Evolutionary conservation across 179 eudicot species (phyloP).

Genomic region (Gypsophila paniculata): DNA sequence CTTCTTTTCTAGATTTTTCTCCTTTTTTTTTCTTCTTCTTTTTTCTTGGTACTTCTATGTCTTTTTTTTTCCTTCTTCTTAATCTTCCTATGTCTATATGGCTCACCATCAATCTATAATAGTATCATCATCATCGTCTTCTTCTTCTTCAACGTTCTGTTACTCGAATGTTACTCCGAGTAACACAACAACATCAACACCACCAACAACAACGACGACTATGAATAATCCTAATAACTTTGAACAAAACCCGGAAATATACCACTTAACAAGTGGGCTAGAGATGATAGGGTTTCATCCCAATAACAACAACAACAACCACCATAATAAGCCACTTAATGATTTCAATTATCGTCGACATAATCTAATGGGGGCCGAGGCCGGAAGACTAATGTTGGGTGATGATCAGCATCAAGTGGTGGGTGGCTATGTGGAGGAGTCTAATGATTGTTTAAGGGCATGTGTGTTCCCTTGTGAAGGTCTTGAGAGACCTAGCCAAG

Average conservation of each 20-base stretch:
- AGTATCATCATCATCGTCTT: conserved; percentile 23
- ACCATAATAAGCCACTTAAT: too few species aligned
- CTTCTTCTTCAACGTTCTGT: conserved; percentile 33
- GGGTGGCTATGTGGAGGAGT: conserved; percentile 33
- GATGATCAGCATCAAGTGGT: conserved; percentile 15
- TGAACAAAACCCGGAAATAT: conserved; percentile 50
- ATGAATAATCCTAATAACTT: conserved; percentile 31
- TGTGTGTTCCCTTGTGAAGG: conserved; percentile 81
- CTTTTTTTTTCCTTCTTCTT: background rate
- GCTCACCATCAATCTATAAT: conserved; percentile 26
- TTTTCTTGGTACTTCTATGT: background rate
- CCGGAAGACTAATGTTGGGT: conserved; percentile 19
- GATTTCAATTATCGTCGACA: conserved; percentile 5
- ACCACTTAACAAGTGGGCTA: conserved; percentile 48
- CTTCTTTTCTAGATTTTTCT: conserved; percentile 12
- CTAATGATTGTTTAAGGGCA: conserved; percentile 33
- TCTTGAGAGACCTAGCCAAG: conserved; percentile 94
- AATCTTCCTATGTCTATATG: background rate
- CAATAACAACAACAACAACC: background rate
- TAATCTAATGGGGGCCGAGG: background rate
- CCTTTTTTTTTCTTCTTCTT: background rate
- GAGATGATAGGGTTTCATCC: conserved; percentile 68
- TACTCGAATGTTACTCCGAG: conserved; percentile 33
- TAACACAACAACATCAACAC: too few species aligned
- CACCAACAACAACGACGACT: too few species aligned